Base-by-base conservation (phyloP, 257 asterid genomes). In the Cynanchum wilfordii region DNA sequence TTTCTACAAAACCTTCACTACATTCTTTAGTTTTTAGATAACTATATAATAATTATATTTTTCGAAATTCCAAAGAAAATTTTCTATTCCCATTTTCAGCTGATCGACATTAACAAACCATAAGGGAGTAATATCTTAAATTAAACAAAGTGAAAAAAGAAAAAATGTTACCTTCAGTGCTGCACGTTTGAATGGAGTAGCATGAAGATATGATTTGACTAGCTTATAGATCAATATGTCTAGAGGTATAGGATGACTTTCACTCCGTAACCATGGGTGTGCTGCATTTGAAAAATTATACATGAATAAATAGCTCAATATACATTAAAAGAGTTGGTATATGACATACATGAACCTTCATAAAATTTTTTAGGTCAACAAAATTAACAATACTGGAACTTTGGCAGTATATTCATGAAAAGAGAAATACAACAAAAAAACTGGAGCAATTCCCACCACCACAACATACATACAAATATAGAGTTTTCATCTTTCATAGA, bases 261-360 rank as follows among this genome's bases (percentile, higher is more conserved):
- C 96, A 71, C 90, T 88, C 77, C 92, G 86, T 84, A 93, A 72
- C 98, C 98, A 93, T 68, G 98, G 98, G 83, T 93, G 98, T 47
- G 90, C 98, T 93, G 96, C 70, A 77, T 68, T 69, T 70, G 56
- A 59, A 71, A 54, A 71, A 64, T 69, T 51, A 29, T 33, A n/a
- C n/a, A n/a, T n/a, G n/a, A n/a, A n/a, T n/a, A n/a, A n/a, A n/a
- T n/a, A n/a, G n/a, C n/a, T n/a, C n/a, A n/a, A n/a, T n/a, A n/a
- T n/a, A n/a, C n/a, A n/a, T n/a, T n/a, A n/a, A n/a, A n/a, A n/a
- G n/a, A 20, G 27, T 13, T 3, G 3, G 11, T 7, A n/a, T 6
- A 56, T 7, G 33, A 9, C 22, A 51, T 19, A 56, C 29, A 0
- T 24, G 11, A 56, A 56, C 63, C 33, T 56, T 56, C 33, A n/a